Conservation (phyloP, 164 flowering plant genomes). For the Vitis labrusca region DNA sequence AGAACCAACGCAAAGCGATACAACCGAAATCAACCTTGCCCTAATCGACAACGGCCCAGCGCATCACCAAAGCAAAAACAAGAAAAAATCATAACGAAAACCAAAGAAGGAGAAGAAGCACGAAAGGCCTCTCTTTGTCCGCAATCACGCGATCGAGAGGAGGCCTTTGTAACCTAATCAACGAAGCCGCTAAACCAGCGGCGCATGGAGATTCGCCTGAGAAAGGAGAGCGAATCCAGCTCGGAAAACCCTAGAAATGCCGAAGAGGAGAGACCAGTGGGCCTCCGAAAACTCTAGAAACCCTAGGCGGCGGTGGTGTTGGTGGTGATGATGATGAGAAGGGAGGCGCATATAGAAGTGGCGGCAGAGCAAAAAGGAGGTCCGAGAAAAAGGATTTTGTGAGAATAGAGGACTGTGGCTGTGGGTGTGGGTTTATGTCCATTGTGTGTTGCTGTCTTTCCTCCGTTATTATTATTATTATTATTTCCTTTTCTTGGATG, state of each 20-base stretch:
- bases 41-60: conserved; percentile 21
- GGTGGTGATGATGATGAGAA: conserved; percentile 10
- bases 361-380: conserved; percentile 9
- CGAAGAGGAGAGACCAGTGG: background rate
- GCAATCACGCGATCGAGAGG: background rate
- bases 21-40: conserved; percentile 27
- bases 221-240: conserved; percentile 70
- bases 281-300: conserved; percentile 20
- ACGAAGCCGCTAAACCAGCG: conserved; percentile 87
- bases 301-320: conserved; percentile 6
- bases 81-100: conserved; percentile 1
- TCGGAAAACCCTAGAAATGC: conserved; percentile 34
- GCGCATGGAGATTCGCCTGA: conserved; percentile 62
- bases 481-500: too few species aligned
- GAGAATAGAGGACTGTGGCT: background rate
- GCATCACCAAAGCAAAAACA: conserved; percentile 2
- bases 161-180: conserved; percentile 34
- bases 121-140: background rate
- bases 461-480: too few species aligned
- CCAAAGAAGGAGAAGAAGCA: background rate
- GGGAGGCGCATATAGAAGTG: conserved; percentile 28
- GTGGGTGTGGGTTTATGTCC: background rate
- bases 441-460: too few species aligned
- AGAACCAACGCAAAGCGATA: conserved; percentile 6
- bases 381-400: background rate